Evolutionary conservation across 2,329 filamentous ascomycete species (phyloP), one percentile per base, ranked within the genome.

Genomic region (Nemania sp.): DNA sequence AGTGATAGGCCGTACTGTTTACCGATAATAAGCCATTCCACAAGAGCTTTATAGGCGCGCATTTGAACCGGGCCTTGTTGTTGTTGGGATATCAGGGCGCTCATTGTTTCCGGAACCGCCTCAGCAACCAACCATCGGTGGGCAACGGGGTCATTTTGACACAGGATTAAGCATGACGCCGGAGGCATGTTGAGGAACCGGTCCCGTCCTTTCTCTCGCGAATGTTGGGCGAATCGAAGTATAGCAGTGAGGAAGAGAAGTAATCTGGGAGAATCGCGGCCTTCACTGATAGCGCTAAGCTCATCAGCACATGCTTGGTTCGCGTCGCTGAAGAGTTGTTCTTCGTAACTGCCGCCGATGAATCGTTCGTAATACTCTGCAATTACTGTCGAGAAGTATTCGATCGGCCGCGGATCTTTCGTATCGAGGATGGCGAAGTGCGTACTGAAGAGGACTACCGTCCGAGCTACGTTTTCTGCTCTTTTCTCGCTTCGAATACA

Each of bases 301-400:
- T 49, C 36, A 11, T 26, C 26, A 28, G 46, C 46, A 19, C 9
- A 49, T 1, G 19, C 36, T 19, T 41, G 36, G 6, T 15, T 49
- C 1, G 3, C 26, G 26, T 51, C 39, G 12, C 15, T 43, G 40
- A 51, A 44, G 12, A 51, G 2, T 28, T 44, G 8, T 1, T 14
- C 6, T 28, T 51, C 48, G 37, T 44, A 14, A 12, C 23, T 37
- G 48, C 48, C 30, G 22, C 48, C 48, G 23, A 51, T 37, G 15
- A 44, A 51, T 2, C 48, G 24, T 37, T 51, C 48, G 4, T 14
- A 36, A 14, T 26, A 51, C 11, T 51, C 48, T 1, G 19, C 15
- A 17, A 44, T 15, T 28, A 51, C 41, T 5, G 8, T 1, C 1
- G 48, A 51, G 22, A 36, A 44, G 33, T 49, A 49, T 6, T 49